Conservation (phyloP, 305 asterid genomes). For the Fraxinus albicans region DNA sequence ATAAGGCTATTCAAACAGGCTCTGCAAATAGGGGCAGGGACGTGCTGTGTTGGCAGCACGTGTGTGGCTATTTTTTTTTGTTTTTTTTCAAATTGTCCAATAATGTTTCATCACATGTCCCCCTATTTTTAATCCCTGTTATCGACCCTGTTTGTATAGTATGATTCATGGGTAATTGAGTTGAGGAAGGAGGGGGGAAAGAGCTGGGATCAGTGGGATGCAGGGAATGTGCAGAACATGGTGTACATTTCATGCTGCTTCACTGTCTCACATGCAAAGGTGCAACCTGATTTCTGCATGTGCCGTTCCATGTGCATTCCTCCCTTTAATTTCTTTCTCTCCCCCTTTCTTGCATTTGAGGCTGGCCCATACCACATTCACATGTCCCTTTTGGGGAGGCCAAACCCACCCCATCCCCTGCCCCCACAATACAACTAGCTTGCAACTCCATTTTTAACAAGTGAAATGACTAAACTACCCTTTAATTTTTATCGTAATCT, state of each 20-base stretch:
- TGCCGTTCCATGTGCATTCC: constrained; percentile 62
- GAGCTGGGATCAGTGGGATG: constrained; percentile 49
- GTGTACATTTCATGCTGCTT: constrained; percentile 81
- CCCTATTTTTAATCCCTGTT: too few relatives aligned
- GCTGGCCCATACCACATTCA: constrained; percentile 52
- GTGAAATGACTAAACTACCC: constrained; percentile 13
- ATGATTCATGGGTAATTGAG: background rate
- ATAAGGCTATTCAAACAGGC: too few relatives aligned
- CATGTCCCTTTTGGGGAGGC: constrained; percentile 68
- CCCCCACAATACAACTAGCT: constrained; percentile 30
- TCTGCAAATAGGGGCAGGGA: too few relatives aligned
- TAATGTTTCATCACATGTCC: too few relatives aligned
- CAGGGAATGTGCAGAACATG: constrained; percentile 99
- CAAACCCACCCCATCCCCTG: constrained; percentile 12
- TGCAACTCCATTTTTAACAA: background rate
- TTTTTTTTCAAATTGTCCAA: too few relatives aligned
- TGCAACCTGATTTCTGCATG: constrained; percentile 39
- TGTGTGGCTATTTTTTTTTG: too few relatives aligned
- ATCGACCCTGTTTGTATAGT: too few relatives aligned
- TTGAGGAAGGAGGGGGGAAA: constrained; percentile 5
- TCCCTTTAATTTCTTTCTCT: constrained; percentile 7
- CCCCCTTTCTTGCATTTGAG: constrained; percentile 17
- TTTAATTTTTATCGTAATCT: too few relatives aligned
- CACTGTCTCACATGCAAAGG: constrained; percentile 62
- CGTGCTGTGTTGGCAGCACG: too few relatives aligned